Evolutionary conservation across 805 yeast species (phyloP), one percentile per base, ranked within the genome.

Genomic region (Maudiozyma serrabonitensis): DNA sequence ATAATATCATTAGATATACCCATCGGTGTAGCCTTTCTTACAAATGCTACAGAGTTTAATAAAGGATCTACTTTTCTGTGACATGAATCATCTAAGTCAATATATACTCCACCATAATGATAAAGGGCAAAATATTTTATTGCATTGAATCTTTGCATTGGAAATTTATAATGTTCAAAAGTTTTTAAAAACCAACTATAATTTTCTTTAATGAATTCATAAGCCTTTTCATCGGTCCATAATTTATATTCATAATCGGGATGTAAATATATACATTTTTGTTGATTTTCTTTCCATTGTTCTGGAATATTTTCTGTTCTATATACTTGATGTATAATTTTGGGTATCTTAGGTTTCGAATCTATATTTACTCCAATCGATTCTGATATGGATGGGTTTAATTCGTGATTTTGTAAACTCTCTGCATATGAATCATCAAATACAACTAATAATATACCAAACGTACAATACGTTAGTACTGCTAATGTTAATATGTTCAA

Each of bases 1-100:
- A 90, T 85, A 15, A 89, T 89, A 63, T 89, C 96, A 65, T 90
- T 90, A 4, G 95, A 86, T 40, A 90, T 80, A 47, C 97, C 97
- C 0, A 95, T 84, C 25, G 97, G 97, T 5, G 78, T 69, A 1
- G 97, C 89, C 62, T 87, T 86, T 54, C 96, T 75, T 13, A 86
- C 88, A 71, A 87, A 87, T 1, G 95, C 95, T 0, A 95, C 90
- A 5, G 81, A 85, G 2, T 83, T 76, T 51, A 89, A 75, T 50
- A 90, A 69, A 0, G 95, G 95, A 63, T 89, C 96, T 55, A 90
- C 70, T 52, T 76, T 75, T 52, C 89, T 74, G 55, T 78, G 78
- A 67, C 96, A 88, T 7, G 93, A 95, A 64, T 86, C 95, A 63
- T 89, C 97, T 56, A 90, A 71, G 67, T 89, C 97, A 55, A 89